Evolutionary conservation across 352 stramenopile genomes (phyloP).

Genomic region (Globisporangium orthogonon): DNA sequence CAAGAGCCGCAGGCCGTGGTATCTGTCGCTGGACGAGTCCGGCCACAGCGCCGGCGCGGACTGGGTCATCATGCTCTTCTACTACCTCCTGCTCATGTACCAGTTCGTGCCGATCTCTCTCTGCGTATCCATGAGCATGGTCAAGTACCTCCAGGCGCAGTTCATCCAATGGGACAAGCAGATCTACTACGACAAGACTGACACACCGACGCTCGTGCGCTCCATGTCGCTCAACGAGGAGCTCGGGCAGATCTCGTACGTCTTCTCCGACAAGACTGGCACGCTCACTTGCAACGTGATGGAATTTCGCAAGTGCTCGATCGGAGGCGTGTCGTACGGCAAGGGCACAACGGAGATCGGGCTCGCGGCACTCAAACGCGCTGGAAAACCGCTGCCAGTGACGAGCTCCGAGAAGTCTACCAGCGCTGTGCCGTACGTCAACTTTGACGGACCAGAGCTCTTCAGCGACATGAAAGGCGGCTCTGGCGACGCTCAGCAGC

Average conservation of each 20-base stretch:
- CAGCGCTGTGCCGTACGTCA: slow-evolving; percentile 52
- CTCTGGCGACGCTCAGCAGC: slow-evolving; percentile 37
- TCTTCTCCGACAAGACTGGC: slow-evolving; percentile 99
- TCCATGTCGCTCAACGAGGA: slow-evolving; percentile 94
- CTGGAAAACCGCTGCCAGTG: slow-evolving; percentile 49
- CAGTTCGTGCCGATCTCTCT: slow-evolving; percentile 97
- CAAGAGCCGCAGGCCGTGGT: slow-evolving; percentile 42
- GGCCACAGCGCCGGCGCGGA: slow-evolving; percentile 28
- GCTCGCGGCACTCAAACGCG: slow-evolving; percentile 49
- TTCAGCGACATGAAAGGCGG: slow-evolving; percentile 59
- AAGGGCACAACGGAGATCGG: slow-evolving; percentile 82
- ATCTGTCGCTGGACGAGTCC: slow-evolving; percentile 35
- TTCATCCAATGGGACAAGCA: slow-evolving; percentile 93
- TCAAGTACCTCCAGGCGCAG: slow-evolving; percentile 92
- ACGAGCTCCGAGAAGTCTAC: slow-evolving; percentile 13
- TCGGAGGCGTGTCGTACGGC: slow-evolving; percentile 88
- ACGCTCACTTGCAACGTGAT: slow-evolving; percentile 99
- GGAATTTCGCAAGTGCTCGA: slow-evolving; percentile 93
- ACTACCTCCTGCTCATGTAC: slow-evolving; percentile 94
- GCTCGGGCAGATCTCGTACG: slow-evolving; percentile 96
- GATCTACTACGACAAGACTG: slow-evolving; percentile 89
- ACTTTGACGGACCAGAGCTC: slow-evolving; percentile 68
- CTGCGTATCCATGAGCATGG: slow-evolving; percentile 95
- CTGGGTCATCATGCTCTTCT: slow-evolving; percentile 87
- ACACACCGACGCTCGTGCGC: slow-evolving; percentile 88